Evolutionary conservation across 2,329 filamentous ascomycete species (phyloP).

Genomic region (Daldinia eschscholtzii): DNA sequence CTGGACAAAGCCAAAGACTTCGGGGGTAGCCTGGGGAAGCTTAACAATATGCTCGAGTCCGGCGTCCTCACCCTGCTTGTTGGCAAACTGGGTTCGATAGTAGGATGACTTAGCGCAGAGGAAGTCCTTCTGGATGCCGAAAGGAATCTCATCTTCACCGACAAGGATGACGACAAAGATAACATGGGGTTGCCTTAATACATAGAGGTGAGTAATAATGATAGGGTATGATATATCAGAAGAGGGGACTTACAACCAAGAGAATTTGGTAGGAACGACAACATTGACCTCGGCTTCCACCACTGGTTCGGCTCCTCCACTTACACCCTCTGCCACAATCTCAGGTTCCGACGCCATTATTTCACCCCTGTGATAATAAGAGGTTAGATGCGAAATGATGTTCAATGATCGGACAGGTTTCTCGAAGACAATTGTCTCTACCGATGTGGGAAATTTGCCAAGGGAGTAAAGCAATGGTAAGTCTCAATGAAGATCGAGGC

Average conservation of each 20-base stretch:
- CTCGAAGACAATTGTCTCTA: neutral
- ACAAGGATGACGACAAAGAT: slow-evolving; percentile 68
- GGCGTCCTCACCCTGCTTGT: slow-evolving; percentile 38
- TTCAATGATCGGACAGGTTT: neutral
- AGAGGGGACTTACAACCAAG: slow-evolving; percentile 37
- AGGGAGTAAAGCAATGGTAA: neutral
- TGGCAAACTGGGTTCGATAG: slow-evolving; percentile 62
- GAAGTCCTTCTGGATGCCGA: slow-evolving; percentile 71
- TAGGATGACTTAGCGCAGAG: slow-evolving; percentile 65
- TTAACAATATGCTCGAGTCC: slow-evolving; percentile 63
- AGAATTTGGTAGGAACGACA: slow-evolving; percentile 21
- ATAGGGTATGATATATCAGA: neutral
- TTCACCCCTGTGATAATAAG: slow-evolving; percentile 4
- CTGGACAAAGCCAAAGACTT: slow-evolving; percentile 68
- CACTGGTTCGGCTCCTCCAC: neutral
- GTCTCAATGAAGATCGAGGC: neutral
- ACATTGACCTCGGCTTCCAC: neutral
- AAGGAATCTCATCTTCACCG: slow-evolving; percentile 65
- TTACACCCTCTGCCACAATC: neutral
- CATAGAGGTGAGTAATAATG: slow-evolving; percentile 29
- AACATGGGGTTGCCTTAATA: slow-evolving; percentile 65
- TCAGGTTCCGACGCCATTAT: slow-evolving; percentile 30
- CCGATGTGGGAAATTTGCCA: neutral
- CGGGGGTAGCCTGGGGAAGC: slow-evolving; percentile 61
- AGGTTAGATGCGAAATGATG: slow-evolving; percentile 9